phyloP scores from a whole-genome alignment of 2,329 filamentous ascomycete species.

The Aspergillus costaricaensis region DNA sequence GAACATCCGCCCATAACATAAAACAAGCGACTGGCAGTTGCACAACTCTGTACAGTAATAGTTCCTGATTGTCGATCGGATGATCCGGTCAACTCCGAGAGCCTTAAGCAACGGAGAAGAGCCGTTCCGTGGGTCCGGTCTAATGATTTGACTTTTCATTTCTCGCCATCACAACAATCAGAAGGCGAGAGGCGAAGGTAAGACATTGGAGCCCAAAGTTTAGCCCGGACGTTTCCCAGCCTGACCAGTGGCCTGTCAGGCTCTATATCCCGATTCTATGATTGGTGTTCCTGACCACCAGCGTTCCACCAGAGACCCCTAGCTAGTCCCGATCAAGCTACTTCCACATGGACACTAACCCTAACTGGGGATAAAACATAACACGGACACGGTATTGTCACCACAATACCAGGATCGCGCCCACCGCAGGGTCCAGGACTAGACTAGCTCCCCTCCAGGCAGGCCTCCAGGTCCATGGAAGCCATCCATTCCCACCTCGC shows the following conservation, averaged over 20 bases:
- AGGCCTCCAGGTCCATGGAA: too few relatives aligned
- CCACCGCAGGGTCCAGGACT: slow-evolving; percentile 6
- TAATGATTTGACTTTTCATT: neutral
- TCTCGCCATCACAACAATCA: neutral
- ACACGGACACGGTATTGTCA: neutral
- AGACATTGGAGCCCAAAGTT: neutral
- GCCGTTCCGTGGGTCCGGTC: slow-evolving; percentile 1
- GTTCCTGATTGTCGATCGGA: slow-evolving; percentile 11
- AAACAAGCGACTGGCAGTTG: too few relatives aligned
- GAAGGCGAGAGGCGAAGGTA: neutral
- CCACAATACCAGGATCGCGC: slow-evolving; percentile 1
- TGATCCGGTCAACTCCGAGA: slow-evolving; percentile 15
- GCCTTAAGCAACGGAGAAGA: neutral
- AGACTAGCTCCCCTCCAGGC: neutral
- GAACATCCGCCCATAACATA: too few relatives aligned
- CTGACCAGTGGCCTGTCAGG: neutral
- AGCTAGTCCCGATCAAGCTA: slow-evolving; percentile 11
- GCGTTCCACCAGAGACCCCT: neutral
- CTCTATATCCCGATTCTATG: neutral
- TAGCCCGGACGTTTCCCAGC: neutral
- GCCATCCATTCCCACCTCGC: neutral
- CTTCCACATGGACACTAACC: slow-evolving; percentile 1
- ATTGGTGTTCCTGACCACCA: slow-evolving; percentile 23
- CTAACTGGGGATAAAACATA: neutral
- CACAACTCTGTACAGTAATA: neutral